Evolutionary conservation across 768 basidiomycete genomes (phyloP).

Genomic region (Lactarius tabidus): DNA sequence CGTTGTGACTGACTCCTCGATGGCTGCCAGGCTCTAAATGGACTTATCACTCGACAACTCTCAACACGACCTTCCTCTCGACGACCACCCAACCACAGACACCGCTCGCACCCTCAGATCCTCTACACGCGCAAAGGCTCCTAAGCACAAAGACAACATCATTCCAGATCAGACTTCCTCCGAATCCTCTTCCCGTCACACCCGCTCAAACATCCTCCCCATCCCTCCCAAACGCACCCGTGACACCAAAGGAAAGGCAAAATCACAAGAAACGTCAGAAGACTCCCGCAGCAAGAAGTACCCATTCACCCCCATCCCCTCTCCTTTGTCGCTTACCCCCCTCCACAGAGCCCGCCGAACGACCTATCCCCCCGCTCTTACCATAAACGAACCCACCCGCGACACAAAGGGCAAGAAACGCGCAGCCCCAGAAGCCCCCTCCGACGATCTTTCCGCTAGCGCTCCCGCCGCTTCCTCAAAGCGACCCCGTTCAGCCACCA

Average conservation of each 20-base stretch:
- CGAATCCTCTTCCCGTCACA: conserved; percentile 24
- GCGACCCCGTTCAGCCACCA: conserved; percentile 50
- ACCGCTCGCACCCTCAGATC: conserved; percentile 57
- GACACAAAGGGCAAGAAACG: conserved; percentile 93
- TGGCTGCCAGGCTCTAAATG: conserved; percentile 91
- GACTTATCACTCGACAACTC: conserved; percentile 79
- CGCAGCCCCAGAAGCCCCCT: conserved; percentile 64
- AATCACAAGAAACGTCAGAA: conserved; percentile 70
- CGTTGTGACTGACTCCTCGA: conserved; percentile 41
- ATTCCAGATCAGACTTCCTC: conserved; percentile 22
- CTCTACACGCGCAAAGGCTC: conserved; percentile 44
- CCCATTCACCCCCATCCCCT: conserved; percentile 34
- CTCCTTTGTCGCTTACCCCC: conserved; percentile 12
- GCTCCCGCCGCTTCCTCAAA: conserved; percentile 49
- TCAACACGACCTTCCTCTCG: conserved; percentile 60
- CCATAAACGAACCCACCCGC: conserved; percentile 70
- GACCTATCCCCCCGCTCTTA: conserved; percentile 45
- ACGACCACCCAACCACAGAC: conserved; percentile 40
- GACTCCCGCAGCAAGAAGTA: conserved; percentile 33
- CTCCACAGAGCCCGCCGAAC: conserved; percentile 54
- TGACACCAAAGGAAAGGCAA: conserved; percentile 42
- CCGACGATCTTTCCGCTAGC: conserved; percentile 55
- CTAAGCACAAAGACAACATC: conserved; percentile 32
- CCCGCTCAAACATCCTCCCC: conserved; percentile 22
- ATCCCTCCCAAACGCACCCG: conserved; percentile 24